These are phyloP conservation scores for Penicillium roqueforti DNA, from an alignment of 495 filamentous ascomycete genomes.

Conservation along the genomic window DNA sequence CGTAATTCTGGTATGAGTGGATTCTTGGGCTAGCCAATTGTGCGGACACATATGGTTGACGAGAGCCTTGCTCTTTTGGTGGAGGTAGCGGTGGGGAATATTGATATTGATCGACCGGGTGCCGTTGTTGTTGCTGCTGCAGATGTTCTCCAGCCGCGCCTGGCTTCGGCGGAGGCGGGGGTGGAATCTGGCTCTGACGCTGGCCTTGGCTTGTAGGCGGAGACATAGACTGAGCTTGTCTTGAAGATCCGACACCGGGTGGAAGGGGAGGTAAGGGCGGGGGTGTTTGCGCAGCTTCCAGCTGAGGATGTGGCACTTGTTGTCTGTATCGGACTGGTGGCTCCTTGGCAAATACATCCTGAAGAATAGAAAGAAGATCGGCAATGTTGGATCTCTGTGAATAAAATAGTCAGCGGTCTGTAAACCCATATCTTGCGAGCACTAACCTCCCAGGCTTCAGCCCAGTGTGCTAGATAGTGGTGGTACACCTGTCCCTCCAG, in stretches of 20 bases:
- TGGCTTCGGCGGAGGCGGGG: slow-evolving; percentile 13
- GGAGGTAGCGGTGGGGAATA: slow-evolving; percentile 38
- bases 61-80: slow-evolving; percentile 33
- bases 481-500: slow-evolving; percentile 94
- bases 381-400: slow-evolving; percentile 71
- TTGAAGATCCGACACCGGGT: slow-evolving; percentile 48
- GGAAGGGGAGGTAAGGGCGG: slow-evolving; percentile 71
- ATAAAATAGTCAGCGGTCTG: slow-evolving; percentile 4
- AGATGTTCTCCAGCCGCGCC: slow-evolving; percentile 20
- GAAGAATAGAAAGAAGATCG: slow-evolving; percentile 76
- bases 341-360: slow-evolving; percentile 89
- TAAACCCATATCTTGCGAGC: background rate
- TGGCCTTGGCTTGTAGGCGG: slow-evolving; percentile 8
- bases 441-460: slow-evolving; percentile 85
- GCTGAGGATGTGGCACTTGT: slow-evolving; percentile 36
- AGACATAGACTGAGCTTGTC: slow-evolving; percentile 16
- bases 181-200: slow-evolving; percentile 28
- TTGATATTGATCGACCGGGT: slow-evolving; percentile 25
- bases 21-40: slow-evolving; percentile 9
- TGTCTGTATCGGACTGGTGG: slow-evolving; percentile 80
- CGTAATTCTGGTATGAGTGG: slow-evolving; percentile 17
- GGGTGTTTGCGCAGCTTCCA: slow-evolving; percentile 39
- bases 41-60: slow-evolving; percentile 8
- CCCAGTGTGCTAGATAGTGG: slow-evolving; percentile 89
- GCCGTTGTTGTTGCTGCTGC: slow-evolving; percentile 17